Conservation (phyloP, 2,329 filamentous ascomycete species). For the Colletotrichum australisinense region DNA sequence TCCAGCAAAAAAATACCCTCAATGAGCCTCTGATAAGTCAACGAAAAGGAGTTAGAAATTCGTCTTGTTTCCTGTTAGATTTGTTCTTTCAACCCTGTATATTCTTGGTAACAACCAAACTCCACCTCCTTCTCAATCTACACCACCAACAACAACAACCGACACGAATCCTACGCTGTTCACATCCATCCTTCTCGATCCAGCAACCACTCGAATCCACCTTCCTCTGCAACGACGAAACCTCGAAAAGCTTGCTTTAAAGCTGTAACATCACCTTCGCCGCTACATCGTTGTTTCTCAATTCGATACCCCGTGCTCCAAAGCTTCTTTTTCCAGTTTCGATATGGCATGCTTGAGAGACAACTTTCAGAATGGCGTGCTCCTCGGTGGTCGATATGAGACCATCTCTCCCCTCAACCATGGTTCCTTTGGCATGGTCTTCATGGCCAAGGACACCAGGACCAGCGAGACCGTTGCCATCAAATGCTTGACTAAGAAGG, state of each 20-base stretch:
- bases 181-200: background rate
- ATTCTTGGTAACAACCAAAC: slow-evolving; percentile 23
- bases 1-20: slow-evolving; percentile 37
- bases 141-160: background rate
- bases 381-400: slow-evolving; percentile 90
- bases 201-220: background rate
- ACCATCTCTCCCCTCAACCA: slow-evolving; percentile 96
- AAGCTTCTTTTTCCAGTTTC: slow-evolving; percentile 42
- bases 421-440: slow-evolving; percentile 99
- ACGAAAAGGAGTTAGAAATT: slow-evolving; percentile 41
- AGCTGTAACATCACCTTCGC: slow-evolving; percentile 27
- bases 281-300: slow-evolving; percentile 16
- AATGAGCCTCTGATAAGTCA: slow-evolving; percentile 55
- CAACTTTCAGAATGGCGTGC: slow-evolving; percentile 80
- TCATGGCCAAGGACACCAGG: slow-evolving; percentile 83
- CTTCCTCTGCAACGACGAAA: slow-evolving; percentile 4
- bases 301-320: slow-evolving; percentile 32
- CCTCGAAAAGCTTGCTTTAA: slow-evolving; percentile 8
- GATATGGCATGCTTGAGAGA: slow-evolving; percentile 87
- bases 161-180: background rate
- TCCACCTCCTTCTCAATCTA: background rate
- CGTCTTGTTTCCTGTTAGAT: slow-evolving; percentile 37
- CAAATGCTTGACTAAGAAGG: slow-evolving; percentile 93
- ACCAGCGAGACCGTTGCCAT: slow-evolving; percentile 89
- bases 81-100: slow-evolving; percentile 29